Evolutionary conservation across 1,284 basidiomycete genomes (phyloP), one percentile per base, ranked within the genome.

Genomic region (Ceratobasidium sp.): DNA sequence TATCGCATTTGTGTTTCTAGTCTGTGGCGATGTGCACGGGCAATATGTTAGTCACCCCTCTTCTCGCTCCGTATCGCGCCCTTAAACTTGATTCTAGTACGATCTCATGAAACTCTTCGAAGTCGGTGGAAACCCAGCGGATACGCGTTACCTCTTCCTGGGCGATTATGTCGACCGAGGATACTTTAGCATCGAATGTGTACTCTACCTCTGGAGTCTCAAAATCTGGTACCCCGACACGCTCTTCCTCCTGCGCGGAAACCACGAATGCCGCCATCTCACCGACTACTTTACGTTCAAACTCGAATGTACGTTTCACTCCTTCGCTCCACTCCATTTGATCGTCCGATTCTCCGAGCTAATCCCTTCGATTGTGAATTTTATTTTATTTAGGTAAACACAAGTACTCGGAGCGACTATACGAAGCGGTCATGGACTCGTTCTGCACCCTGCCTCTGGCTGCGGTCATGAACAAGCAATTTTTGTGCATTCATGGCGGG

Each of bases 141-240:
- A 97, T 78, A 98, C 94, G 78, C 91, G 92, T 57, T 99, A 99
- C 86, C 89, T 99, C 66, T 99, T 99, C 86, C 89, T 99, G 40
- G 97, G 97, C 68, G 97, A 99, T 86, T 99, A 99, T 84, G 97
- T 99, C 66, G 98, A 99, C 87, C 91, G 97, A 77, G 97, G 98
- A 33, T 93, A 94, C 86, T 98, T 98, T 85, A 94, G 95, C 26
- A 96, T 98, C 82, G 96, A 98, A 94, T 96, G 95, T 84, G 95
- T 97, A 12, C 87, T 97, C 57, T 97, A 97, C 85, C 89, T 98
- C 23, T 98, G 96, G 88, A 88, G 93, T 38, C 89, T 97, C 84
- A 99, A 99, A 88, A 92, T 99, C 80, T 96, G 95, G 90, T 95
- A 95, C 83, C 98, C 97, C 23, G 91, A 92, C 81, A 95, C 94